Evolutionary conservation across 208 protist species (phyloP).

Genomic region (Kentomonas sorsogonicus): DNA sequence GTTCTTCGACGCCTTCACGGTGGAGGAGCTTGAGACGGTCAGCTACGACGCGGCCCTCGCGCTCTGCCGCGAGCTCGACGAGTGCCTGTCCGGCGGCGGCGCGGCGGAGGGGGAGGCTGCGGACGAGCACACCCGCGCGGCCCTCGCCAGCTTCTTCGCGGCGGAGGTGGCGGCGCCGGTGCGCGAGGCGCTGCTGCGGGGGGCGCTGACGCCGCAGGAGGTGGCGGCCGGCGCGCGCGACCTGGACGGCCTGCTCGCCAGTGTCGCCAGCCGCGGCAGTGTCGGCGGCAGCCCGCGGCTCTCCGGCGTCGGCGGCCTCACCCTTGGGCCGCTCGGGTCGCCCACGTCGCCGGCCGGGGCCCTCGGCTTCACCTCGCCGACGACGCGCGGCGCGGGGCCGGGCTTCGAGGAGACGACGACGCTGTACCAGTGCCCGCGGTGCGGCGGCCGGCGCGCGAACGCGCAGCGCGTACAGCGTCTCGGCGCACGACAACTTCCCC

Average conservation of each 20-base stretch:
- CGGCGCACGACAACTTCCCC: conserved; percentile 71
- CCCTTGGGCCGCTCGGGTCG: conserved; percentile 7
- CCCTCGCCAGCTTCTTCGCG: conserved; percentile 28
- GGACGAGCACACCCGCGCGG: conserved; percentile 30
- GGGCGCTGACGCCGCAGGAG: conserved; percentile 38
- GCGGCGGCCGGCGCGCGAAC: conserved; percentile 57
- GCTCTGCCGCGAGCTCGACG: conserved; percentile 20
- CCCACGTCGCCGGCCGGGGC: background rate
- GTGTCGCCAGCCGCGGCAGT: background rate
- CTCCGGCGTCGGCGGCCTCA: no score
- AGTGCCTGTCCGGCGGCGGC: conserved; percentile 30
- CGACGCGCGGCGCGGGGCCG: conserved; percentile 6
- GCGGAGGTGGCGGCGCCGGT: conserved; percentile 28
- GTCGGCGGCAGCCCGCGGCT: background rate
- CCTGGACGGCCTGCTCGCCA: conserved; percentile 25
- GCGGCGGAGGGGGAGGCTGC: conserved; percentile 19
- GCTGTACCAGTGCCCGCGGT: conserved; percentile 60
- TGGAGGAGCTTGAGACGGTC: no score
- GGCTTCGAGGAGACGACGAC: conserved; percentile 32
- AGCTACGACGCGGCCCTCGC: conserved; percentile 29
- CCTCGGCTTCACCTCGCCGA: conserved; percentile 13
- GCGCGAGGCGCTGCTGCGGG: conserved; percentile 44
- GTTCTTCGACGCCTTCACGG: conserved; percentile 63
- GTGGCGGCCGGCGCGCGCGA: conserved; percentile 31
- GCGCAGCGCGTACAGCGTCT: conserved; percentile 57